Conservation (phyloP, 2,329 filamentous ascomycete species). For the Plenodomus lindquistii region DNA sequence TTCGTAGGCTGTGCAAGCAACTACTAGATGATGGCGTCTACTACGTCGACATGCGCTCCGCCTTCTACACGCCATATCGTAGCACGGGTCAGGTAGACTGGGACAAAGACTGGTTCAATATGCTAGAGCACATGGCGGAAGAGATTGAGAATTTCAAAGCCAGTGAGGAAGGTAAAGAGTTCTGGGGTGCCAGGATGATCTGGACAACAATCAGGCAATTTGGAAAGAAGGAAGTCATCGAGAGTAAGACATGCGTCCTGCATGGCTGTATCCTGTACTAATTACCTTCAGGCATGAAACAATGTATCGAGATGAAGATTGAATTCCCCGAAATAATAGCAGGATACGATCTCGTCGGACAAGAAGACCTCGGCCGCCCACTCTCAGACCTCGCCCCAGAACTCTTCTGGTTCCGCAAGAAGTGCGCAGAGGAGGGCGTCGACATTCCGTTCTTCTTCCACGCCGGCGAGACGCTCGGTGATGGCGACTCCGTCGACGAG, state of each 20-base stretch:
- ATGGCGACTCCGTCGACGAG: constrained; percentile 74
- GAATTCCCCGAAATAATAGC: constrained; percentile 78
- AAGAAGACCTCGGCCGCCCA: constrained; percentile 78
- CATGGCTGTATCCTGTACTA: neutral
- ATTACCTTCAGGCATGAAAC: constrained; percentile 66
- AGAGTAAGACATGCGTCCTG: constrained; percentile 51
- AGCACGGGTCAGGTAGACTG: constrained; percentile 65
- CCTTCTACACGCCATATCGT: constrained; percentile 73
- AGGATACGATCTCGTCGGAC: constrained; percentile 87
- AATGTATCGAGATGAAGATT: constrained; percentile 81
- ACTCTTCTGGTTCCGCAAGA: constrained; percentile 91
- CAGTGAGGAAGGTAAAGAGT: constrained; percentile 70
- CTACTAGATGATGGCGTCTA: constrained; percentile 80
- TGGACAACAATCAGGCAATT: constrained; percentile 75
- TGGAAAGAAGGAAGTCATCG: constrained; percentile 67
- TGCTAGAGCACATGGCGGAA: constrained; percentile 75
- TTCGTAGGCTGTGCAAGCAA: constrained; percentile 70
- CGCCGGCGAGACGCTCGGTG: constrained; percentile 83
- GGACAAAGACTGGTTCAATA: constrained; percentile 68
- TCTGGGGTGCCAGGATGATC: constrained; percentile 85
- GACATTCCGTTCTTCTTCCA: constrained; percentile 96
- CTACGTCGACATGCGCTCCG: constrained; percentile 81
- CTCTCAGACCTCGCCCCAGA: constrained; percentile 78
- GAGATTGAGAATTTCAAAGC: constrained; percentile 77
- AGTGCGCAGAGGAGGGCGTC: constrained; percentile 75